Conservation (phyloP, 139 green algal genomes). For the Closterium sp. region DNA sequence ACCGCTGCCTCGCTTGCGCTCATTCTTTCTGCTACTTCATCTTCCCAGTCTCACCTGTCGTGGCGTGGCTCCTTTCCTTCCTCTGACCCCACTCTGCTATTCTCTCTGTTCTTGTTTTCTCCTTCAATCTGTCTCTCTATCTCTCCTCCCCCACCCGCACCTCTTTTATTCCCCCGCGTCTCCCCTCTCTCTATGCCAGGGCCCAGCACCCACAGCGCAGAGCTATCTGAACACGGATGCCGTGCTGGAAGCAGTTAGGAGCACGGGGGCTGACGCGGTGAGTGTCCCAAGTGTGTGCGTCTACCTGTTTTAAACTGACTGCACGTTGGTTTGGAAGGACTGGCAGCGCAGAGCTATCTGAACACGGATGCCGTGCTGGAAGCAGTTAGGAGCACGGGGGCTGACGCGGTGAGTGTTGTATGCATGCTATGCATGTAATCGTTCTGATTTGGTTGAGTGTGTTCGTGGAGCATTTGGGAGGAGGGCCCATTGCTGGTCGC, state of each 20-base stretch:
- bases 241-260: conserved; percentile 65
- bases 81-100: not conserved
- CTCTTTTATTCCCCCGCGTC: no score
- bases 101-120: not conserved
- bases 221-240: conserved; percentile 73
- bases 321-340: no score
- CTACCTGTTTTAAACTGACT: no score
- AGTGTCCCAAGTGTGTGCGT: not conserved
- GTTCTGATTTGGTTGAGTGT: no score
- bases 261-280: conserved; percentile 67
- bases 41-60: not conserved
- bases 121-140: no score
- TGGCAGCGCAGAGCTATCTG: conserved; percentile 72
- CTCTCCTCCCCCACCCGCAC: not conserved
- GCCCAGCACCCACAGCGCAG: conserved; percentile 63
- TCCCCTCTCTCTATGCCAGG: conserved; percentile 36
- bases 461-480: conserved; percentile 81
- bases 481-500: not conserved
- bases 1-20: not conserved
- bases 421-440: no score
- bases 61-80: not conserved
- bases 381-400: conserved; percentile 60
- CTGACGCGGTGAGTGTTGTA: conserved; percentile 58
- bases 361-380: conserved; percentile 66
- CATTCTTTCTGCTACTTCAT: no score